phyloP scores from a whole-genome alignment of 352 stramenopile genomes.

The Globisporangium cylindrosporum region DNA sequence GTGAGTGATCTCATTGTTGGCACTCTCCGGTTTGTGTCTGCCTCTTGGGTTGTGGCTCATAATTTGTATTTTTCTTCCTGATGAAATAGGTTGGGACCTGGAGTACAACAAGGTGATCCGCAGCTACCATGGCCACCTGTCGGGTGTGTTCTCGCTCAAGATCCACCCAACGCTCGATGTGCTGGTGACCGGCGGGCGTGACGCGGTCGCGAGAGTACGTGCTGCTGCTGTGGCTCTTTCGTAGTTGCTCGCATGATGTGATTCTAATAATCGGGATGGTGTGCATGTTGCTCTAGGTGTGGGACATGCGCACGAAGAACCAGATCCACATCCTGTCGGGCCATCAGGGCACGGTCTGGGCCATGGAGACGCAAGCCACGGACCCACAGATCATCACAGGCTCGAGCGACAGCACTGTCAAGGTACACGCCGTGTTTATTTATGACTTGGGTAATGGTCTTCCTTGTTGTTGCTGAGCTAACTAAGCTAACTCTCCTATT shows the following conservation, averaged over 20 bases:
- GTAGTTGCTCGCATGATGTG: neutral
- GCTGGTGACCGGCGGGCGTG: slow-evolving; percentile 95
- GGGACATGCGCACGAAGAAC: slow-evolving; percentile 99
- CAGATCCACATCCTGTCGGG: slow-evolving; percentile 96
- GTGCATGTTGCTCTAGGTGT: slow-evolving; percentile 68
- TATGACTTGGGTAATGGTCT: neutral
- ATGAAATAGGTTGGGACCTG: slow-evolving; percentile 91
- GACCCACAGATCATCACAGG: slow-evolving; percentile 95
- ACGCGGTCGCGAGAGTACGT: slow-evolving; percentile 78
- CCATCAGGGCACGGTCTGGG: slow-evolving; percentile 96
- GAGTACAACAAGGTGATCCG: slow-evolving; percentile 99
- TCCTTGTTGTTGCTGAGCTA: neutral
- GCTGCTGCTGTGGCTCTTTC: neutral
- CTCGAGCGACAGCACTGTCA: slow-evolving; percentile 94
- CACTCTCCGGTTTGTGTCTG: neutral
- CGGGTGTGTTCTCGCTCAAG: slow-evolving; percentile 96
- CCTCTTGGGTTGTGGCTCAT: neutral
- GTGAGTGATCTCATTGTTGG: slow-evolving; percentile 24
- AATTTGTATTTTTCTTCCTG: neutral
- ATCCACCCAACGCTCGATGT: slow-evolving; percentile 98
- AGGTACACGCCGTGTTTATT: slow-evolving; percentile 36
- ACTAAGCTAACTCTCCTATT: neutral
- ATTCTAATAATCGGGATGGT: neutral
- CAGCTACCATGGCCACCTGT: slow-evolving; percentile 99
- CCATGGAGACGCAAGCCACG: slow-evolving; percentile 93